Evolutionary conservation across 2,329 filamentous ascomycete species (phyloP).

Genomic region (Trichoderma breve): DNA sequence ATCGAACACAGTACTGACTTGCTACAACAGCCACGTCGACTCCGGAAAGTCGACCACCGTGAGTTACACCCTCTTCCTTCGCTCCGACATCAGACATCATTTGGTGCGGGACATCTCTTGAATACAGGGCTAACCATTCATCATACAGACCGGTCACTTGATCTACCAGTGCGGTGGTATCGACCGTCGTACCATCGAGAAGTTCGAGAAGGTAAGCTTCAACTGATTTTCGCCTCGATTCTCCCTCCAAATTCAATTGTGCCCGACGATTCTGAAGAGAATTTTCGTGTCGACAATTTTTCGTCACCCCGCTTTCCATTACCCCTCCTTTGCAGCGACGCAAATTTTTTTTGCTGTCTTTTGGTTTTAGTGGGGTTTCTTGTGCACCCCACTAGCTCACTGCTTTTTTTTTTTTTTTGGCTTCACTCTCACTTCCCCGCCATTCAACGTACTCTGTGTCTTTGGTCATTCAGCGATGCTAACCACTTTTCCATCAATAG

Average conservation of each 20-base stretch:
- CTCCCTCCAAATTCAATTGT: conserved; percentile 13
- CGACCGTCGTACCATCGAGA: conserved; percentile 99
- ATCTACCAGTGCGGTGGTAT: conserved; percentile 99
- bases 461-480: conserved; percentile 16
- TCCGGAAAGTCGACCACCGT: conserved; percentile 98
- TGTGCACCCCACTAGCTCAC: background rate
- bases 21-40: conserved; percentile 76
- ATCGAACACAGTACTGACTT: conserved; percentile 34
- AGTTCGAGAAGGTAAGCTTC: conserved; percentile 95
- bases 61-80: conserved; percentile 45
- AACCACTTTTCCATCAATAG: conserved; percentile 45
- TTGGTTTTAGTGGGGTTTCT: background rate
- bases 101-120: conserved; percentile 18
- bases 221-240: conserved; percentile 19
- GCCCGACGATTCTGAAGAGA: background rate
- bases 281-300: background rate
- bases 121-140: conserved; percentile 27
- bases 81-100: conserved; percentile 19
- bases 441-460: background rate
- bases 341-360: conserved; percentile 3
- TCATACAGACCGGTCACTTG: conserved; percentile 69
- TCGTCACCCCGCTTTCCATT: conserved; percentile 9
- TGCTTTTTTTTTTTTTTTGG: background rate
- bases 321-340: conserved; percentile 16
- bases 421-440: background rate